phyloP scores from a whole-genome alignment of 768 basidiomycete genomes.

The Zangia roseola region DNA sequence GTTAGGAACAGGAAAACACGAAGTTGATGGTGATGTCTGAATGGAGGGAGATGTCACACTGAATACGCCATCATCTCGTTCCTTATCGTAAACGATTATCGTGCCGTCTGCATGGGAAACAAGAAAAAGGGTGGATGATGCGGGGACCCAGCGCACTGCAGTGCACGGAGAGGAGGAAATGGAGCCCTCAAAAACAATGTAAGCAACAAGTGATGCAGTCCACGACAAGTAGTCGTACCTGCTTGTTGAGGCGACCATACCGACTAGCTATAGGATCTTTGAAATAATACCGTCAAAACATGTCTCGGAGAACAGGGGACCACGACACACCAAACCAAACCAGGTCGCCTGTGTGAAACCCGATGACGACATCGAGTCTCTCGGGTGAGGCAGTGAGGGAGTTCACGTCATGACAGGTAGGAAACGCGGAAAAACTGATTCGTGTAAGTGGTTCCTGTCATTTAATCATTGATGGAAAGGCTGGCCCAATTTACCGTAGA shows the following conservation, averaged over 20 bases:
- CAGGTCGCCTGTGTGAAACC: slow-evolving; percentile 92
- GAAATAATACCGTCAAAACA: slow-evolving; percentile 5
- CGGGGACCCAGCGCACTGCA: slow-evolving; percentile 88
- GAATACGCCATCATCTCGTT: slow-evolving; percentile 83
- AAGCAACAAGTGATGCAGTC: slow-evolving; percentile 7
- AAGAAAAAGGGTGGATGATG: slow-evolving; percentile 76
- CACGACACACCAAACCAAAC: slow-evolving; percentile 82
- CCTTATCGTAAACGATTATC: slow-evolving; percentile 86
- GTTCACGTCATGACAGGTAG: slow-evolving; percentile 92
- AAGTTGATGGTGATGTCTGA: slow-evolving; percentile 30
- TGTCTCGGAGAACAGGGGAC: neutral
- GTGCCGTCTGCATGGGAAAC: slow-evolving; percentile 89
- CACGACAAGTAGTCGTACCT: slow-evolving; percentile 40
- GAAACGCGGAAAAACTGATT: slow-evolving; percentile 82
- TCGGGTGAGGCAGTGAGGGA: slow-evolving; percentile 71
- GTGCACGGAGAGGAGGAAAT: slow-evolving; percentile 82
- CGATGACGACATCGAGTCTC: slow-evolving; percentile 84
- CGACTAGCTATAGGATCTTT: slow-evolving; percentile 77
- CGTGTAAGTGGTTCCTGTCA: slow-evolving; percentile 80
- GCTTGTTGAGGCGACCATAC: slow-evolving; percentile 87
- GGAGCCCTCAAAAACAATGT: slow-evolving; percentile 50
- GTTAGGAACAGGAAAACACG: slow-evolving; percentile 26
- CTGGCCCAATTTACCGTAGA: neutral
- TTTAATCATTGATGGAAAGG: slow-evolving; percentile 9
- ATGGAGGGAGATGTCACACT: slow-evolving; percentile 53